These are phyloP conservation scores for Ganoderma lucidum DNA, from an alignment of 1,284 basidiomycete genomes.

Conservation along the genomic window DNA sequence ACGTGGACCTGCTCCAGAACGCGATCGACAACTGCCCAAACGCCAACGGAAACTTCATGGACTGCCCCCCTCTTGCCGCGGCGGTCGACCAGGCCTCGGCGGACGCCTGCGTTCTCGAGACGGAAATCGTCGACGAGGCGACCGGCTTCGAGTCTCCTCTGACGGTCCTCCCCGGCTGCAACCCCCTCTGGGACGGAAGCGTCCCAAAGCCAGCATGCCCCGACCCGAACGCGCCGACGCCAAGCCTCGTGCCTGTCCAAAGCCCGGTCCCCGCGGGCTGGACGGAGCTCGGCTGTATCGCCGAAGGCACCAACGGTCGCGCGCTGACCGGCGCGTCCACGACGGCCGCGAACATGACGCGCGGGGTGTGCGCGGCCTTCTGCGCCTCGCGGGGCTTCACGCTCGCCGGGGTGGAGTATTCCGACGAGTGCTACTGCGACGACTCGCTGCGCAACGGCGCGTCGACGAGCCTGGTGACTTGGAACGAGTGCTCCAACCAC, in stretches of 20 bases:
- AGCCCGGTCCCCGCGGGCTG: slow-evolving; percentile 32
- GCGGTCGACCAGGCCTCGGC: slow-evolving; percentile 32
- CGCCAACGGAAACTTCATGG: slow-evolving; percentile 30
- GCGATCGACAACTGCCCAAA: slow-evolving; percentile 40
- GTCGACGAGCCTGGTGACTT: slow-evolving; percentile 14
- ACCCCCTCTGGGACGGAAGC: slow-evolving; percentile 34
- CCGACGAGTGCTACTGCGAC: slow-evolving; percentile 40
- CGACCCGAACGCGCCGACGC: slow-evolving; percentile 15
- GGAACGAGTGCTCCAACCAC: slow-evolving; percentile 23
- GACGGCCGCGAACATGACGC: slow-evolving; percentile 29
- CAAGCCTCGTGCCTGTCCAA: slow-evolving; percentile 28
- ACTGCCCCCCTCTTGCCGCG: slow-evolving; percentile 33
- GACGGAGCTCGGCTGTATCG: slow-evolving; percentile 38
- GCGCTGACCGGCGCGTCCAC: slow-evolving; percentile 36
- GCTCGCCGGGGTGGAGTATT: slow-evolving; percentile 38
- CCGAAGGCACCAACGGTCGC: slow-evolving; percentile 38
- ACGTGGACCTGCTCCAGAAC: slow-evolving; percentile 37
- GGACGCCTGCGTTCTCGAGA: slow-evolving; percentile 33
- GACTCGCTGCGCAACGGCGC: slow-evolving; percentile 25
- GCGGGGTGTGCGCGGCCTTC: slow-evolving; percentile 21
- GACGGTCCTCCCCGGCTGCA: slow-evolving; percentile 38
- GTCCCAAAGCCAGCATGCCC: slow-evolving; percentile 30
- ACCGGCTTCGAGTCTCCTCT: slow-evolving; percentile 34
- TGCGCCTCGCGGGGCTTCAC: slow-evolving; percentile 31
- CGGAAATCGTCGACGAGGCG: slow-evolving; percentile 36